Evolutionary conservation across 495 filamentous ascomycete genomes (phyloP), one percentile per base, ranked within the genome.

Genomic region (Astrothelium macrocarpum): DNA sequence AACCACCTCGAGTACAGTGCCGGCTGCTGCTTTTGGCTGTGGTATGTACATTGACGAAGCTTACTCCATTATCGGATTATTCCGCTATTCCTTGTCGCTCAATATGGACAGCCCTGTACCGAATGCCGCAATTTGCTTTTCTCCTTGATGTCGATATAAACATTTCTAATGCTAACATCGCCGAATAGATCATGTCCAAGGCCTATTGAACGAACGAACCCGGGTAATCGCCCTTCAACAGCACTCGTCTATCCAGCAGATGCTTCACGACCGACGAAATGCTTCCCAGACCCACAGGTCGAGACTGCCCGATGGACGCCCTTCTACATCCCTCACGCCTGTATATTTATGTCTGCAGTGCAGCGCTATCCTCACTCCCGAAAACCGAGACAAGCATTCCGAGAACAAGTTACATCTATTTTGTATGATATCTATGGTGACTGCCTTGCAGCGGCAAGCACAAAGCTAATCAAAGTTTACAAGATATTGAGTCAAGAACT

Each of bases 401-500:
- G 77, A 74, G 23, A 78, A 79, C 59, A 86, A 82, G 65, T 66
- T 72, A 45, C 87, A 90, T 66, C 75, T 78, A 36, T 88, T 90
- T 67, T 87, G 87, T 90, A 78, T 28, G 81, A 11, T 36, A 28
- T 49, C 14, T 53, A 56, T 14, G 2, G 31, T 20, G 20, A 23
- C 16, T 60, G 39, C 25, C 42, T 14, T 28, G 34, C 36, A 29
- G 63, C 1, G 46, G 20, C 2, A 32, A 53, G 26, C 46, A 34
- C 10, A 61, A 58, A 74, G 45, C 72, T 67, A 67, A 45, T 59
- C 62, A 53, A 14, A 10, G 23, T 34, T 71, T 11, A 34, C 25
- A 60, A 95, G 90, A 90, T 71, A 87, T 95, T 64, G 91, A 96
- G 67, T 93, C 90, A 2, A 79, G 87, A 62, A 85, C 78, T 65